Conservation (phyloP, 1,284 basidiomycete genomes). For the Stygiomarasmius scandens region DNA sequence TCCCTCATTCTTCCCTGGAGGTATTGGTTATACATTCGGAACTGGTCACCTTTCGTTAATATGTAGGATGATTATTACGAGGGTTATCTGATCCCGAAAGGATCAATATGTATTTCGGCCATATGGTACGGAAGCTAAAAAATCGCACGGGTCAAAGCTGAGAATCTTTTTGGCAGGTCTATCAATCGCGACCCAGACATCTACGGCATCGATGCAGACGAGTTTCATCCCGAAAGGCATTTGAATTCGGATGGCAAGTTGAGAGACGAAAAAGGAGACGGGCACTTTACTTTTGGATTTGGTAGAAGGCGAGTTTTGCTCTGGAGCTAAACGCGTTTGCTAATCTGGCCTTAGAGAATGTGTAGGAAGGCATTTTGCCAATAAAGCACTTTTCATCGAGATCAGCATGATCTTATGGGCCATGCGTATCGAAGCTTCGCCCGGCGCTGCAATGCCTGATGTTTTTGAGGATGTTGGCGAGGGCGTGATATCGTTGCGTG, state of each 20-base stretch:
- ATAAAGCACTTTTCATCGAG: conserved; percentile 7
- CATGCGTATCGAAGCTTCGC: neutral
- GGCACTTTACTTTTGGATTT: conserved; percentile 9
- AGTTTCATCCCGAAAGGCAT: conserved; percentile 6
- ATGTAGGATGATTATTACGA: conserved; percentile 9
- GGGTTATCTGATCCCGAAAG: conserved; percentile 9
- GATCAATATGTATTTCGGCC: conserved; percentile 5
- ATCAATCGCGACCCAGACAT: conserved; percentile 8
- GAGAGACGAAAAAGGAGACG: conserved; percentile 1
- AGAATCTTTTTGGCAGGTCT: neutral
- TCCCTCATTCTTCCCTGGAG: conserved; percentile 6
- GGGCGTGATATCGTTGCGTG: neutral
- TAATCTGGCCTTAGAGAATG: neutral
- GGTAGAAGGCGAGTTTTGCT: neutral
- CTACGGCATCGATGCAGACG: conserved; percentile 6
- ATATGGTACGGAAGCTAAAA: neutral
- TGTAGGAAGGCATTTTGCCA: conserved; percentile 6
- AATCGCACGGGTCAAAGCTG: neutral
- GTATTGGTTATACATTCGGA: neutral
- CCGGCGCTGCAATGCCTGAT: neutral
- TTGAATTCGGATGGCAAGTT: neutral
- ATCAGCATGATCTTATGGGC: conserved; percentile 5
- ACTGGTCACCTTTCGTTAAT: neutral
- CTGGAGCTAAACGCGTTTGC: neutral
- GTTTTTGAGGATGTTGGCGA: neutral